phyloP scores from a whole-genome alignment of 306 rosid genomes.

The Vigna mungo region DNA sequence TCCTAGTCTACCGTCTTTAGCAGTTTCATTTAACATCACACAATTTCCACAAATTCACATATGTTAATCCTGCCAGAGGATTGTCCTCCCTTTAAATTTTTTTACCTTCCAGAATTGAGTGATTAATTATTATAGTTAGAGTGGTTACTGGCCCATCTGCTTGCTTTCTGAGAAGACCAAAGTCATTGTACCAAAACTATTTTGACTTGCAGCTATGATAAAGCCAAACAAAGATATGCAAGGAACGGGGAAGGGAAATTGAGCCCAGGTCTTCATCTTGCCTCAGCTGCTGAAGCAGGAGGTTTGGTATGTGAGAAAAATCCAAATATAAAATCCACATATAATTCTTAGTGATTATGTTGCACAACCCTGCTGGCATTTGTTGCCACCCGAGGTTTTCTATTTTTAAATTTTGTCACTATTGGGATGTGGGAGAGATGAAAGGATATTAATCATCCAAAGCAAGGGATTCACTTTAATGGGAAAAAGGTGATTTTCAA shows the following conservation, averaged over 20 bases:
- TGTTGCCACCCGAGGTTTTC: conserved; percentile 29
- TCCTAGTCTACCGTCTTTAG: conserved; percentile 21
- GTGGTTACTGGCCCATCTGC: conserved; percentile 11
- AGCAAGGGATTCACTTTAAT: background rate
- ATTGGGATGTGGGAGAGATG: conserved; percentile 2
- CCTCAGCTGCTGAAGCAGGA: conserved; percentile 98
- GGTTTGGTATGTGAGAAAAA: conserved; percentile 73
- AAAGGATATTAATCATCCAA: conserved; percentile 6
- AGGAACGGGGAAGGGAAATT: conserved; percentile 68
- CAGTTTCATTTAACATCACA: conserved; percentile 18
- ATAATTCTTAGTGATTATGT: conserved; percentile 17
- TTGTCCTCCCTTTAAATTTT: background rate
- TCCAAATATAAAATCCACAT: conserved; percentile 16
- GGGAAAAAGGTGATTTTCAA: background rate
- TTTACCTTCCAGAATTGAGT: conserved; percentile 30
- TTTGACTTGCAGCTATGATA: conserved; percentile 71
- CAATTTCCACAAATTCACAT: background rate
- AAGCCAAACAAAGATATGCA: conserved; percentile 84
- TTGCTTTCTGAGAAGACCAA: conserved; percentile 28
- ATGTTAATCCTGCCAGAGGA: conserved; percentile 32
- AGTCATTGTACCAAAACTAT: conserved; percentile 13
- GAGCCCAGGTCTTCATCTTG: conserved; percentile 86
- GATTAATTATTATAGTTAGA: conserved; percentile 19
- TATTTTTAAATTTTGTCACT: conserved; percentile 13
- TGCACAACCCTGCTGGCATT: conserved; percentile 34